Percentiles rank a stretch among this genome's conserved stretches.
Evolutionary conservation across 2,329 filamentous ascomycete species (phyloP).

Genomic region (Zasmidium cellare): DNA sequence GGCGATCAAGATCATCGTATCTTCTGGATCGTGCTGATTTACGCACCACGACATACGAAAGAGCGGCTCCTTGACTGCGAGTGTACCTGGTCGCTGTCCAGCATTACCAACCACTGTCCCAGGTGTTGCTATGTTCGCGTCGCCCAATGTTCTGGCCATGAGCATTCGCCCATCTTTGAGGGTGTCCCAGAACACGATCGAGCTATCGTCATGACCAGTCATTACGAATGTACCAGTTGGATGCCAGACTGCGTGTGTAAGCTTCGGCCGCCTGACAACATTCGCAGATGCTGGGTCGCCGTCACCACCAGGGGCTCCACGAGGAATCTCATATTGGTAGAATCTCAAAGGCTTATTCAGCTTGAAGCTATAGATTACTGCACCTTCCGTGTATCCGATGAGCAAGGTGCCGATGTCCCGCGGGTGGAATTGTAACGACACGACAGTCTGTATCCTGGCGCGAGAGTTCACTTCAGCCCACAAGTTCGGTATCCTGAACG

Average conservation of each 20-base stretch:
- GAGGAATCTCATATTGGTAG: constrained; percentile 79
- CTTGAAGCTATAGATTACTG: constrained; percentile 92
- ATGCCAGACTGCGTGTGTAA: constrained; percentile 90
- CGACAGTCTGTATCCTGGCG: constrained; percentile 63
- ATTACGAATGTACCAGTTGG: constrained; percentile 87
- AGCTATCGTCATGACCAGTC: constrained; percentile 86
- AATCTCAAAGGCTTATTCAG: constrained; percentile 76
- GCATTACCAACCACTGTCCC: constrained; percentile 27
- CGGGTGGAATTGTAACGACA: constrained; percentile 83
- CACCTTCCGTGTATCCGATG: constrained; percentile 86
- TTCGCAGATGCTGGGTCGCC: constrained; percentile 64
- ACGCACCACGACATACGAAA: constrained; percentile 87
- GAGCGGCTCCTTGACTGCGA: constrained; percentile 70
- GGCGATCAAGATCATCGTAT: constrained; percentile 83
- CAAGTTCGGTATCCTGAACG: constrained; percentile 82
- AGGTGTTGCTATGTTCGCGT: constrained; percentile 71
- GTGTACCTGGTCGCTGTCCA: constrained; percentile 44
- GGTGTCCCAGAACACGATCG: constrained; percentile 86
- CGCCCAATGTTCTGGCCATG: constrained; percentile 76
- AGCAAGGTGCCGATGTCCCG: constrained; percentile 88
- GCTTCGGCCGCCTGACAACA: constrained; percentile 65
- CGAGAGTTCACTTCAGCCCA: constrained; percentile 75
- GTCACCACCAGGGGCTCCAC: constrained; percentile 78
- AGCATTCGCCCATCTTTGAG: constrained; percentile 78
- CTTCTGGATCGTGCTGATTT: constrained; percentile 81